Percentiles rank a stretch among this genome's conserved stretches.
These are phyloP conservation scores for Candida sanyaensis DNA, from an alignment of 1,139 yeast species.

Conservation along the genomic window DNA sequence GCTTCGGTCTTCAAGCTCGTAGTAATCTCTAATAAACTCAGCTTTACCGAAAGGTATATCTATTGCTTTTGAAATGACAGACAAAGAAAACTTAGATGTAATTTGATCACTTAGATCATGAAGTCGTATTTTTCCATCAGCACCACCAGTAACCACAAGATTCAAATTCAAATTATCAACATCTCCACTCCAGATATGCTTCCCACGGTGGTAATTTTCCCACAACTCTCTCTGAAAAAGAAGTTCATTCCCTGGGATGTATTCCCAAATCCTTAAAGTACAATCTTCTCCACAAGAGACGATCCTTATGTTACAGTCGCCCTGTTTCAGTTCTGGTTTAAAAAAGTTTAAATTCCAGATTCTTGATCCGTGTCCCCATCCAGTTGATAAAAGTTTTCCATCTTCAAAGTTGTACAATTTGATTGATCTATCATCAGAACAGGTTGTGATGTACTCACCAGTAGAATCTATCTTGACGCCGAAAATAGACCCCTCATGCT, in stretches of 20 bases:
- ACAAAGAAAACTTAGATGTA: constrained; percentile 26
- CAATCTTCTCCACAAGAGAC: constrained; percentile 87
- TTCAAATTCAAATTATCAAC: constrained; percentile 41
- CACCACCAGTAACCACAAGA: constrained; percentile 79
- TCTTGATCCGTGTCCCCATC: constrained; percentile 97
- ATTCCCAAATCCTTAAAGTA: constrained; percentile 80
- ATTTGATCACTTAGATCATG: constrained; percentile 44
- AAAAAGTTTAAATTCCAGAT: constrained; percentile 81
- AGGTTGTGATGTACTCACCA: constrained; percentile 64
- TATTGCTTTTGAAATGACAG: constrained; percentile 28
- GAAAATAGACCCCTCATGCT: constrained; percentile 91
- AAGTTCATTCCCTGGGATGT: constrained; percentile 22
- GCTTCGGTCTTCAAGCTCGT: constrained; percentile 35
- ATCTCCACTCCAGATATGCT: constrained; percentile 86
- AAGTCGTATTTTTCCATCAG: constrained; percentile 77
- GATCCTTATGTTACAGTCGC: constrained; percentile 36
- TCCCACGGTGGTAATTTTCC: constrained; percentile 73
- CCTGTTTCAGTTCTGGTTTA: constrained; percentile 15
- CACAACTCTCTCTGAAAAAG: constrained; percentile 35
- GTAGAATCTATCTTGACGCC: constrained; percentile 65
- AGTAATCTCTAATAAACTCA: constrained; percentile 66
- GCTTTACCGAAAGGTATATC: constrained; percentile 34
- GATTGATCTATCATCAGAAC: constrained; percentile 93
- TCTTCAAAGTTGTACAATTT: constrained; percentile 65
- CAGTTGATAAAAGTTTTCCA: constrained; percentile 67